These are phyloP conservation scores for Mycena haematopus DNA, from an alignment of 768 basidiomycete species.

Conservation along the genomic window DNA sequence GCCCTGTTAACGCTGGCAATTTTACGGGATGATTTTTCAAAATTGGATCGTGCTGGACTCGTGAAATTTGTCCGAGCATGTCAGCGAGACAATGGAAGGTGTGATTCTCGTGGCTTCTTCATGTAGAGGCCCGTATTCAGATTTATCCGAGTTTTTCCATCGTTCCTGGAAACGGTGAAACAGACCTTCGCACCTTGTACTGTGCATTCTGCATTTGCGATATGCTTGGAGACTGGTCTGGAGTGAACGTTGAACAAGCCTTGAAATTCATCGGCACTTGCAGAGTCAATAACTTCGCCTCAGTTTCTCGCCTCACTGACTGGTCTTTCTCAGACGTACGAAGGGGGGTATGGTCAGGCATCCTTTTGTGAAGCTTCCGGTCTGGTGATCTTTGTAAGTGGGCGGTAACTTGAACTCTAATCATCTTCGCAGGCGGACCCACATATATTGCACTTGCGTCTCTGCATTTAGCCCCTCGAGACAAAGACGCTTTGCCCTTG, in stretches of 20 bases:
- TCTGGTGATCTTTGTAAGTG: constrained; percentile 36
- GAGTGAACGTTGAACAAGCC: constrained; percentile 66
- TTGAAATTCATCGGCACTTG: constrained; percentile 72
- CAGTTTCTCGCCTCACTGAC: constrained; percentile 14
- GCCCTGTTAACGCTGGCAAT: constrained; percentile 84
- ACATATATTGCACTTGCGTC: constrained; percentile 92
- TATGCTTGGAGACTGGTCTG: constrained; percentile 83
- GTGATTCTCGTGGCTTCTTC: constrained; percentile 24
- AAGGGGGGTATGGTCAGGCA: constrained; percentile 90
- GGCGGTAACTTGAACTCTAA: neutral
- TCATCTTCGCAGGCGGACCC: constrained; percentile 72
- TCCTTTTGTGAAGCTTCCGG: constrained; percentile 88
- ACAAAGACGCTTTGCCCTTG: constrained; percentile 32
- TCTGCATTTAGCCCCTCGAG: constrained; percentile 56
- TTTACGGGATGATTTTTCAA: constrained; percentile 82
- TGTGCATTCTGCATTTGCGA: constrained; percentile 85
- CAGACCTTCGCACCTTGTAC: constrained; percentile 84
- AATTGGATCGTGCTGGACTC: constrained; percentile 74
- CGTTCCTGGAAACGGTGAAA: constrained; percentile 69
- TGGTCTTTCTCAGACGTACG: constrained; percentile 68
- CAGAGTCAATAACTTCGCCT: constrained; percentile 55
- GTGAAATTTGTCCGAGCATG: constrained; percentile 70
- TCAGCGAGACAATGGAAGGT: constrained; percentile 88
- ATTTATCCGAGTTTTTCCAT: constrained; percentile 66
- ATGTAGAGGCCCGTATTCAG: constrained; percentile 2